Base-by-base conservation (phyloP, 495 filamentous ascomycete species). In the Neurospora hispaniola region DNA sequence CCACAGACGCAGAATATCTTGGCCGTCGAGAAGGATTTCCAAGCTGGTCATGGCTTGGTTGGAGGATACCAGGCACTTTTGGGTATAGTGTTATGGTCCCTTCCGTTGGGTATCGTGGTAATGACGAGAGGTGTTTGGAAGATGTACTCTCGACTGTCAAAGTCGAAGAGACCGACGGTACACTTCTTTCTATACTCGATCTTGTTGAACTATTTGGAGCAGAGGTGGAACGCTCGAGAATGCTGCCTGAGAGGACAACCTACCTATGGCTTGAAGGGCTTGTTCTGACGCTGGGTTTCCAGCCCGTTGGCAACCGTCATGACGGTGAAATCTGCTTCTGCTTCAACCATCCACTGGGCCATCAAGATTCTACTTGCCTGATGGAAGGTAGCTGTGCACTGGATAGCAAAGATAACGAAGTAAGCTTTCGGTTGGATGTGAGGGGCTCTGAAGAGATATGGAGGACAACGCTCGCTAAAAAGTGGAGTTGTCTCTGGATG, bases 171-270 rank as follows among this genome's bases (percentile, higher is more conserved):
- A 2, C 0, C 0, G 9, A 4, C 20, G 46, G 46, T 14, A 1
- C 10, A 20, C n/a, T 27, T 27, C 0, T 54, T 2, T 54, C 46
- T 12, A 0, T 54, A 2, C 1, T 0, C 2, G 10, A 54, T 14
- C 5, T 59, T 0, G 14, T 23, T 6, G 0, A 3, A 14, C 0
- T 1, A 59, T 14, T 1, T 0, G 5, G 2, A 23, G 0, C 10
- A 31, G 20, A 59, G 23, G 0, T 27, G 0, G 23, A 59, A 14
- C 48, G 11, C 23, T 59, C 23, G 11, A 31, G 48, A 0, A 1
- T 31, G 11, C 5, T 59, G 14, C 48, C 48, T 16, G 48, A 31
- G 23, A 59, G 12, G 6, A 59, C 48, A 31, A 27, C 23, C 0
- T 59, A 59, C 5, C 23, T 59, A 5, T 59, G 48, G 48, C 5